Percentiles rank a stretch among this genome's conserved stretches.
phyloP scores from a whole-genome alignment of 2,329 filamentous ascomycete species.

The Sarocladium kiliense region DNA sequence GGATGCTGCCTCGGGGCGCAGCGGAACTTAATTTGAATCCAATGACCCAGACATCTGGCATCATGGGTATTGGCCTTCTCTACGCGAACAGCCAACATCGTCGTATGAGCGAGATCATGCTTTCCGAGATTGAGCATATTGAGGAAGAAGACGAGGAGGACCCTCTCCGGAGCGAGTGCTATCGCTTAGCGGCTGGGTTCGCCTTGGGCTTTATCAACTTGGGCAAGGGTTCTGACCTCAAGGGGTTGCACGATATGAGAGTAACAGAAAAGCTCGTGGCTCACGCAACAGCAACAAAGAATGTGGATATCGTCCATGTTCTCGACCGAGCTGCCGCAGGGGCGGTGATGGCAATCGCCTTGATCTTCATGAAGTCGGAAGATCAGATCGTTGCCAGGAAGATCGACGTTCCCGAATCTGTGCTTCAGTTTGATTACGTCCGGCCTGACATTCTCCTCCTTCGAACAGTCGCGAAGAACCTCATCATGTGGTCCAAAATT shows the following conservation, averaged over 20 bases:
- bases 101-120: conserved; percentile 98
- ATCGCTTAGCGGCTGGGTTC: conserved; percentile 89
- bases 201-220: conserved; percentile 92
- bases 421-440: conserved; percentile 91
- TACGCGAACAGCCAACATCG: conserved; percentile 96
- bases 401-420: conserved; percentile 85
- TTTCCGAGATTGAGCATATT: conserved; percentile 90
- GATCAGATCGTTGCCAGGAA: conserved; percentile 82
- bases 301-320: conserved; percentile 86
- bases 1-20: conserved; percentile 87
- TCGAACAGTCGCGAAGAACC: conserved; percentile 79
- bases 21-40: conserved; percentile 92
- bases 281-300: conserved; percentile 82
- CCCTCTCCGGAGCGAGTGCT: conserved; percentile 86
- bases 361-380: conserved; percentile 97
- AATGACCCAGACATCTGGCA: conserved; percentile 88
- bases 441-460: conserved; percentile 89
- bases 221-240: conserved; percentile 81
- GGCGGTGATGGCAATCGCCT: conserved; percentile 82
- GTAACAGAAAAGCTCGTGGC: conserved; percentile 83
- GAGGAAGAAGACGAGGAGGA: conserved; percentile 79
- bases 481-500: conserved; percentile 91
- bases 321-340: conserved; percentile 89
- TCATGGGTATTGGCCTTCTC: conserved; percentile 93
- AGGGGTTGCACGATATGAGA: conserved; percentile 88